A percentile compares a stretch with the other conserved stretches of the same genome.
Evolutionary conservation across 2,329 filamentous ascomycete genomes (phyloP).

Genomic region (Capronia coronata): DNA sequence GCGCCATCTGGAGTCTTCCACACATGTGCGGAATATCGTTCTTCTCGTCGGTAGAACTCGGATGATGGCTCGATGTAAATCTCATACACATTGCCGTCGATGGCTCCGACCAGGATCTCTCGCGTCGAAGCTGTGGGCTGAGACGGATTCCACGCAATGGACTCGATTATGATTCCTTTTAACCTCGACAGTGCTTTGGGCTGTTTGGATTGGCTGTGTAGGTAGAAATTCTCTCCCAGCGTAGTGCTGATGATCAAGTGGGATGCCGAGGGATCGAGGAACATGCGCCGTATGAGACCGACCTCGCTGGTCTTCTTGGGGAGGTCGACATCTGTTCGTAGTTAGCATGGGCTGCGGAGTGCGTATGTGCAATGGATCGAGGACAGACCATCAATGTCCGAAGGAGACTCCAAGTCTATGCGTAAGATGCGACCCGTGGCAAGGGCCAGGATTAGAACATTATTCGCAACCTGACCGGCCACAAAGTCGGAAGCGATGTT

Average conservation of each 20-base stretch:
- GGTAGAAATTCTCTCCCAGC: constrained; percentile 92
- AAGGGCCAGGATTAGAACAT: constrained; percentile 86
- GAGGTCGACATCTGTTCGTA: constrained; percentile 75
- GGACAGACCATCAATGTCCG: constrained; percentile 78
- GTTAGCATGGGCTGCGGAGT: neutral
- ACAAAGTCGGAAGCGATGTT: constrained; percentile 92
- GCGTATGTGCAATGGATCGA: neutral
- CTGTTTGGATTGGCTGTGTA: constrained; percentile 87
- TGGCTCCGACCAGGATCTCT: constrained; percentile 83
- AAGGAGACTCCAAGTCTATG: constrained; percentile 87
- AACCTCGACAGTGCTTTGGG: constrained; percentile 74
- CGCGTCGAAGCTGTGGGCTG: constrained; percentile 87
- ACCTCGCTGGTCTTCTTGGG: constrained; percentile 88
- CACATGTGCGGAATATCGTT: constrained; percentile 80
- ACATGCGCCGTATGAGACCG: constrained; percentile 89
- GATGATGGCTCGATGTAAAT: constrained; percentile 88
- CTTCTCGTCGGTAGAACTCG: constrained; percentile 92
- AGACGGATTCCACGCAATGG: constrained; percentile 89
- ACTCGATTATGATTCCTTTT: constrained; percentile 80
- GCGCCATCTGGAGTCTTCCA: constrained; percentile 77
- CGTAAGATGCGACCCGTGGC: constrained; percentile 87
- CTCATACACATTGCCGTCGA: constrained; percentile 94
- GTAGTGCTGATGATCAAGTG: constrained; percentile 89
- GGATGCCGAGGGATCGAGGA: constrained; percentile 92
- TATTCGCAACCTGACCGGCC: constrained; percentile 92